phyloP scores from a whole-genome alignment of 2,329 filamentous ascomycete genomes.

The Trichoderma atrobrunneum region DNA sequence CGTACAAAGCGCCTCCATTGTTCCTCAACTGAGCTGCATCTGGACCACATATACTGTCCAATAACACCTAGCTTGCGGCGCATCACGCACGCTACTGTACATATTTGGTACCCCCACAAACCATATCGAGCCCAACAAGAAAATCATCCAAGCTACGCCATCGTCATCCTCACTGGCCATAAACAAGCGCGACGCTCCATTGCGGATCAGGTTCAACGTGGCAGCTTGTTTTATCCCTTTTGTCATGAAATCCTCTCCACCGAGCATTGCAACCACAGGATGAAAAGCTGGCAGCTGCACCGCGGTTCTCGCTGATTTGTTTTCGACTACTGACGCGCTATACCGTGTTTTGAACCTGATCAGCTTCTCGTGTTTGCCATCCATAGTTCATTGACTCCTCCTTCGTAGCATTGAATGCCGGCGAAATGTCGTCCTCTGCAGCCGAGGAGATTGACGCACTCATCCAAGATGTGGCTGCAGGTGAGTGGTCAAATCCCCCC shows the following conservation, averaged over 20 bases:
- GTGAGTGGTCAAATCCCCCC: constrained; percentile 22
- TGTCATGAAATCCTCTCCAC: background rate
- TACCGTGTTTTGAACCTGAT: background rate
- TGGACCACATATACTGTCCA: background rate
- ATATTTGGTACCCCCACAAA: background rate
- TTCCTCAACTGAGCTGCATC: background rate
- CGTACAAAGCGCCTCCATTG: background rate
- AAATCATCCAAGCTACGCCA: background rate
- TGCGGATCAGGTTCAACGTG: background rate
- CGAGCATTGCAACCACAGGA: background rate
- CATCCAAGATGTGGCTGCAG: constrained; percentile 37
- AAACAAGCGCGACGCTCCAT: background rate
- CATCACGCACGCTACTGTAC: background rate
- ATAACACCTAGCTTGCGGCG: background rate
- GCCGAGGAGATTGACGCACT: constrained; percentile 37
- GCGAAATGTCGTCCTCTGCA: constrained; percentile 13
- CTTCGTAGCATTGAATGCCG: background rate
- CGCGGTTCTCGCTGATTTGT: background rate
- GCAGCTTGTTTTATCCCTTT: background rate
- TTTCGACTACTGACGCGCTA: constrained; percentile 6
- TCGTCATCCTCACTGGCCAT: background rate
- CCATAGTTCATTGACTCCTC: too few relatives aligned
- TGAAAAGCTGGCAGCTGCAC: background rate
- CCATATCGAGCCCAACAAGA: background rate
- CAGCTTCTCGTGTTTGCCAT: background rate